Base-by-base conservation (phyloP, 345 rosid species). In the Syzygium jambos region DNA sequence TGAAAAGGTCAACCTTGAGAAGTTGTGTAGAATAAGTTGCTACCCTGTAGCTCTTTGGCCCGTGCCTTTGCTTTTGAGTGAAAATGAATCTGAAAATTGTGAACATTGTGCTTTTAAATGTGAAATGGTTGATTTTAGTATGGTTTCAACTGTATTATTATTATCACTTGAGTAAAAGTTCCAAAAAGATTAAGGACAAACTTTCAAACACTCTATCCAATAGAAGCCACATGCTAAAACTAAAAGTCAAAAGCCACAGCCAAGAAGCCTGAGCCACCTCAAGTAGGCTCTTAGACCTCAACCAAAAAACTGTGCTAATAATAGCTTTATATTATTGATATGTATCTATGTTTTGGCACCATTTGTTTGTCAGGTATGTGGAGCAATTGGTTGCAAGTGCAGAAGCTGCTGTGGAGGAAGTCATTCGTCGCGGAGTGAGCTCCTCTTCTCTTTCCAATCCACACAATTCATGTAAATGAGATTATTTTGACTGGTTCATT, bases 371-470 rank as follows among this genome's bases (percentile, higher is more conserved):
- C 89, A 98, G 99, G 90, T 98, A 96, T 85, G 96, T 98, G 52
- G 99, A 98, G 91, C 99, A 98, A 90, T 90, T 96, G 91, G 98
- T 98, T 91, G 90, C 96, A 85, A 95, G 99, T 92, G 99, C 99
- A 23, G 99, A 95, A 91, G 99, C 99, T 89, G 98, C 99, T 90
- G 99, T 96, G 65, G 97, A 96, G 93, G 99, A 98, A 93, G 99
- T 98, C 83, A 91, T 95, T 87, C 92, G 89, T 88, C 98, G 98
- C 51, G 98, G 99, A 87, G 99, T 96, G 92, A 90, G 95, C 86
- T 85, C 86, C 87, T 87, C 78, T 27, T 41, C 86, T 88, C 86
- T 85, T 51, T 49, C 3, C 84, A 43, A 12, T 41, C 41, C 54
- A 27, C 22, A n/a, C 29, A 53, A 29, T 56, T 38, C 52, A 85